A percentile compares a stretch with the other conserved stretches of the same genome.
Evolutionary conservation across 2,329 filamentous ascomycete species (phyloP).

Genomic region (Aureobasidium lini): DNA sequence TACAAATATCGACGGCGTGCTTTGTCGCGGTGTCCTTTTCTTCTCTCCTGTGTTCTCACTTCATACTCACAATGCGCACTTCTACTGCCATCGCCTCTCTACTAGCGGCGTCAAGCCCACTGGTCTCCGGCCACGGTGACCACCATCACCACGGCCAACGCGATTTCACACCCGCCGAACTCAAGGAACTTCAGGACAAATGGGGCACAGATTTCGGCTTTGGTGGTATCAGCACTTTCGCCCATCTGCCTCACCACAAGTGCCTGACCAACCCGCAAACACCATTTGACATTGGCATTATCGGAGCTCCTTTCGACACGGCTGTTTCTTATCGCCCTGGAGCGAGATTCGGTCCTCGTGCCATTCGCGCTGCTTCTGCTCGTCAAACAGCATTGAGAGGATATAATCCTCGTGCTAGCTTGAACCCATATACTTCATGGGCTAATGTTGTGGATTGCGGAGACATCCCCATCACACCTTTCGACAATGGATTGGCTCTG

Average conservation of each 20-base stretch:
- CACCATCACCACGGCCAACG: conserved; percentile 13
- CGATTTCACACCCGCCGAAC: conserved; percentile 14
- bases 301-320: conserved; percentile 45
- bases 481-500: conserved; percentile 76
- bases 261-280: conserved; percentile 41
- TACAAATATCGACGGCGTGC: background rate
- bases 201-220: conserved; percentile 21
- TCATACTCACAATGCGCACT: background rate
- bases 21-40: background rate
- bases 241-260: conserved; percentile 40
- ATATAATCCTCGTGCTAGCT: conserved; percentile 71
- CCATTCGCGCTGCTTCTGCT: conserved; percentile 75
- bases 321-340: conserved; percentile 40
- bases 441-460: conserved; percentile 79
- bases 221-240: conserved; percentile 30
- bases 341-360: conserved; percentile 73
- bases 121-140: conserved; percentile 8
- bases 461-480: conserved; percentile 78
- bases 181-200: conserved; percentile 17
- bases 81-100: background rate
- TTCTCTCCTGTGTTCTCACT: background rate
- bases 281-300: conserved; percentile 38
- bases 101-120: background rate
- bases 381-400: conserved; percentile 67
- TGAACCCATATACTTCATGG: conserved; percentile 80